Evolutionary conservation across 805 yeast species (phyloP), one percentile per base, ranked within the genome.

Genomic region (Phaffomyces antillensis): DNA sequence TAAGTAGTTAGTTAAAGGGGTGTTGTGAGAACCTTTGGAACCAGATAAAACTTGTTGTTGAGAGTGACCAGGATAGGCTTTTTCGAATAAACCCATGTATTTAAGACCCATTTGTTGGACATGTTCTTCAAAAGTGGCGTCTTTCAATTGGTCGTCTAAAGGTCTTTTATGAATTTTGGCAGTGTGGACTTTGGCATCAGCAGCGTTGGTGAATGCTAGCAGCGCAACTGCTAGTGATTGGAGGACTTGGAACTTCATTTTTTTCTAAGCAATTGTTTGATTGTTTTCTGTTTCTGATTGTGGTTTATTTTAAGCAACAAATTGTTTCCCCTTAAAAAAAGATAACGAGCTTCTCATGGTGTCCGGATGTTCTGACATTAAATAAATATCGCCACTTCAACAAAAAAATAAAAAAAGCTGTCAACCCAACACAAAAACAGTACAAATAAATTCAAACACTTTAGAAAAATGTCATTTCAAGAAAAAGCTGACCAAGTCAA

Each of bases 1-100:
- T 69, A 87, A 68, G 67, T 91, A 93, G 72, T 93, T 90, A 52
- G 93, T 83, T 64, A 93, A 76, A 13, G 98, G 97, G 40, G 87
- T 74, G 53, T 84, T 83, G 62, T 83, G 88, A 33, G 74, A 78
- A 17, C 61, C 69, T 32, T 58, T 54, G n/a, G 44, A 33, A 5
- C n/a, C 24, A 34, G 57, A 60, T 34, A 62, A 54, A 16, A 63
- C 64, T 11, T 47, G 37, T 15, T 56, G 36, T 17, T 34, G 53
- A 51, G 66, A 56, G 8, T 42, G 41, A 50, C 70, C 72, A 13
- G 75, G 74, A 49, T 67, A 64, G 20, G 69, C 70, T 45, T 65
- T 64, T 51, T 73, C 70, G 62, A 69, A 81, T 37, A 70, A 62
- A 42, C 69, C 65, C 47, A 77, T 56, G 64, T 84, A 84, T 66